Conservation (phyloP, 2,329 filamentous ascomycete genomes). For the Epichloe baconii region DNA sequence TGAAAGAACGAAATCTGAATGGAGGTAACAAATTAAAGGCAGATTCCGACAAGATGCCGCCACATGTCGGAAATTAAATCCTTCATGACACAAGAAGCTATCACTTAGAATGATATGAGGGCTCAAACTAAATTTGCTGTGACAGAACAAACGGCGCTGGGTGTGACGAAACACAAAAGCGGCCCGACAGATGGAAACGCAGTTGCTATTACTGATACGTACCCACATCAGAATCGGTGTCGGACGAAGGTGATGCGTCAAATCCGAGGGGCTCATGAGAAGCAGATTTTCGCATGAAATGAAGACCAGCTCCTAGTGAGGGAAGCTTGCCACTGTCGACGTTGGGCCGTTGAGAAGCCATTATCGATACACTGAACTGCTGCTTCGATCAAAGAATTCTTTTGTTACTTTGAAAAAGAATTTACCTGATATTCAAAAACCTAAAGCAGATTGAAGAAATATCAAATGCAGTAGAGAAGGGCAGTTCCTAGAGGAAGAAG, state of each 20-base stretch:
- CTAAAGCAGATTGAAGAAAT: background rate
- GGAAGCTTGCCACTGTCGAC: background rate
- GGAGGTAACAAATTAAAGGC: background rate
- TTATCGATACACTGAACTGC: background rate
- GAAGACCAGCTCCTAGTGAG: slow-evolving; percentile 3
- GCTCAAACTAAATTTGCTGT: background rate
- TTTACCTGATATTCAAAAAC: no score
- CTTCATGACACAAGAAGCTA: background rate
- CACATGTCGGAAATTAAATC: background rate
- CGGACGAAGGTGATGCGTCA: slow-evolving; percentile 3
- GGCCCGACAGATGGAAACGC: background rate
- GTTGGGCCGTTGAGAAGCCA: background rate
- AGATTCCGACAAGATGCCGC: background rate
- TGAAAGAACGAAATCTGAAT: background rate
- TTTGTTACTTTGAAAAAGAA: no score
- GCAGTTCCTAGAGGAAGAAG: background rate
- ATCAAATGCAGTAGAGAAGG: background rate
- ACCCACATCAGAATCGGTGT: slow-evolving; percentile 1
- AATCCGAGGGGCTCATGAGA: slow-evolving; percentile 8
- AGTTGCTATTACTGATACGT: background rate
- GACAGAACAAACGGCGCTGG: background rate
- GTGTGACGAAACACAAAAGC: background rate
- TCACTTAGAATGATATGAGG: background rate
- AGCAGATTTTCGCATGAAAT: slow-evolving; percentile 6
- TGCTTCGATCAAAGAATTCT: background rate